Conservation (phyloP, 345 rosid species). For the Geranium brycei region DNA sequence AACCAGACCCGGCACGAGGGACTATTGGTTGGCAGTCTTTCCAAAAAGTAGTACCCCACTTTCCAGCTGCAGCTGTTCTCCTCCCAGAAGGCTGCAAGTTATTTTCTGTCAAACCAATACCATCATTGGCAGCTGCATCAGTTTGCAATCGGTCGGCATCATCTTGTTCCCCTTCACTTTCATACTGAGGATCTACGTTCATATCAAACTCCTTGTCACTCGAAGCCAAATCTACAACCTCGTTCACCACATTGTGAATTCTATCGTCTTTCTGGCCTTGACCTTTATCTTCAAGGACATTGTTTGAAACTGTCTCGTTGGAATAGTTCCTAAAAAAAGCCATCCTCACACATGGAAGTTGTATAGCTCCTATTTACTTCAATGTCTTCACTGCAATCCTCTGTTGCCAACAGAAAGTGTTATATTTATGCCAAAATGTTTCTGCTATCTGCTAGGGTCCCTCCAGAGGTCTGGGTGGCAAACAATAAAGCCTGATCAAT, state of each 20-base stretch:
- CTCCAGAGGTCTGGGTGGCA: conserved; percentile 15
- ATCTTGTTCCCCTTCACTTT: conserved; percentile 58
- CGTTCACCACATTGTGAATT: conserved; percentile 33
- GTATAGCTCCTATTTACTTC: not conserved
- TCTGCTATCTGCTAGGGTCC: conserved; percentile 7
- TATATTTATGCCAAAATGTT: conserved; percentile 4
- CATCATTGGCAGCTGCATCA: conserved; percentile 24
- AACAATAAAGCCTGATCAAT: conserved; percentile 1
- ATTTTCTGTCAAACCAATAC: conserved; percentile 26
- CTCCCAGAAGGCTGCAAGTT: conserved; percentile 50
- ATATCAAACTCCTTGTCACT: conserved; percentile 67
- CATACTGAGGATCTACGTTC: conserved; percentile 55
- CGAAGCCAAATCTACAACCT: conserved; percentile 31
- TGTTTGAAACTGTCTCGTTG: conserved; percentile 41
- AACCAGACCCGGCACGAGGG: conserved; percentile 43
- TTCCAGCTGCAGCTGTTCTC: conserved; percentile 51
- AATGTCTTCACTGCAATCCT: not conserved
- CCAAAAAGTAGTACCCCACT: conserved; percentile 97
- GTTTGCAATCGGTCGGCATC: conserved; percentile 33
- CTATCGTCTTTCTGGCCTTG: conserved; percentile 31
- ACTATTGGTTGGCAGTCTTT: conserved; percentile 91
- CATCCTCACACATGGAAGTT: conserved; percentile 57
- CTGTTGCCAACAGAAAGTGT: conserved; percentile 1
- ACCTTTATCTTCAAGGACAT: conserved; percentile 49
- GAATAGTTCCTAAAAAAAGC: conserved; percentile 71